Base-by-base conservation (phyloP, 345 rosid genomes). In the Gossypium turneri region DNA sequence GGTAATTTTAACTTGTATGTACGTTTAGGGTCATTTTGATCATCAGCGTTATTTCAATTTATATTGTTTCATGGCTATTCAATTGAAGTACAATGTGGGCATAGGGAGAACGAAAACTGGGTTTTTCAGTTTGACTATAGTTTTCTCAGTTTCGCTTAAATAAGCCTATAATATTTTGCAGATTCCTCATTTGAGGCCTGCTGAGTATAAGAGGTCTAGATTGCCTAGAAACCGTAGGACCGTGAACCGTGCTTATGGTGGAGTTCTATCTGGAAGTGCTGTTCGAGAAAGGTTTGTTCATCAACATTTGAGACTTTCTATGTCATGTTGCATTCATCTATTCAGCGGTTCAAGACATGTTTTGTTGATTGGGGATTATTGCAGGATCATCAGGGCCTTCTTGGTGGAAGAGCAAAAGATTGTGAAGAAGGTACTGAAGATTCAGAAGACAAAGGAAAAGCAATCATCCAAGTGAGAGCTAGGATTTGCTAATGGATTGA, bases 171-270 rank as follows among this genome's bases (percentile, higher is more conserved):
- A 52, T 71, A 15, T 56, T 15, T 58, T 74, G 43, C 82, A 93
- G 97, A 90, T 93, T 79, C 97, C 97, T 52, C 97, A 90, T 80
- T 73, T 93, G 89, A 88, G 97, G 82, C 97, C 97, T 12, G 75
- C 97, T 70, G 90, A 93, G 69, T 93, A 93, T 81, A 93, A 93
- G 87, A 90, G 94, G 76, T 89, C 97, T 47, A 81, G 97, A 56
- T 81, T 90, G 69, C 72, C 97, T 3, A 87, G 98, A 75, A 93
- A 89, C 80, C 81, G 92, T 3, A 86, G 97, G 70, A 89, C 97
- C 2, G 98, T 93, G 65, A 93, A 87, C 86, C 98, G 98, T 82
- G 83, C 98, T 17, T 93, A 93, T 19, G 97, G 98, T 38, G 98
- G 98, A 2, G 97, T 93, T 41, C 72, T 93, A 78, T 90, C 92